Evolutionary conservation across 345 rosid genomes (phyloP).

Genomic region (Hevea brasiliensis): DNA sequence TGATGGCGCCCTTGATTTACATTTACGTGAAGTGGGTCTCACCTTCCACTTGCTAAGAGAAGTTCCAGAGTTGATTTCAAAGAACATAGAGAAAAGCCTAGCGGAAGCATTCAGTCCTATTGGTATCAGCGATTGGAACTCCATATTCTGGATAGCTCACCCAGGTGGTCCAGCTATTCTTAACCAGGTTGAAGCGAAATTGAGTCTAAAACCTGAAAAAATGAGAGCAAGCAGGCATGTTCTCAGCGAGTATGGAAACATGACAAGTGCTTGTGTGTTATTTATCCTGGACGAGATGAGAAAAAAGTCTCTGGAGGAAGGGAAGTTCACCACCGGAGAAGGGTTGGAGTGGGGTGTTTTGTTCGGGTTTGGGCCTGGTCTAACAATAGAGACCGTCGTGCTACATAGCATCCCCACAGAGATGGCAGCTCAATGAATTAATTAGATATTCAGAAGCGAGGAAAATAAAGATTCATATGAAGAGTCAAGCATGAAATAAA

Average conservation of each 20-base stretch:
- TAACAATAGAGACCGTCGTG: constrained; percentile 22
- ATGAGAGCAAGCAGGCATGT: constrained; percentile 18
- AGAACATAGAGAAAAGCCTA: constrained; percentile 26
- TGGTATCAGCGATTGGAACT: constrained; percentile 25
- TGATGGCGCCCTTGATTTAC: constrained; percentile 19
- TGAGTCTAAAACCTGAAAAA: constrained; percentile 19
- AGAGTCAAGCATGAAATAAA: no score
- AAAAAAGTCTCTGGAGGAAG: constrained; percentile 14
- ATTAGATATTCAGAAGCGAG: no score
- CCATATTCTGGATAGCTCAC: constrained; percentile 27
- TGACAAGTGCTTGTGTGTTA: constrained; percentile 28
- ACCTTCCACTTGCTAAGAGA: constrained; percentile 22
- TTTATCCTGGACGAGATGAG: constrained; percentile 26
- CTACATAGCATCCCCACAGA: constrained; percentile 12
- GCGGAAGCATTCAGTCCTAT: constrained; percentile 26
- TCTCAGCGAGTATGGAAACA: constrained; percentile 17
- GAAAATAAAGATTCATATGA: no score
- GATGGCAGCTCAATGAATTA: neutral
- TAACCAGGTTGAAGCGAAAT: constrained; percentile 21
- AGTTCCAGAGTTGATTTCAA: constrained; percentile 22
- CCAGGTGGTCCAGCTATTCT: constrained; percentile 26
- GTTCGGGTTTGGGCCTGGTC: constrained; percentile 25
- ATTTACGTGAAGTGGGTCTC: constrained; percentile 23
- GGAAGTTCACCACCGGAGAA: constrained; percentile 22
- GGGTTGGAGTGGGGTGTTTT: constrained; percentile 27